Evolutionary conservation across 2,329 filamentous ascomycete species (phyloP), one percentile per base, ranked within the genome.

Genomic region (Aschersonia sp.): DNA sequence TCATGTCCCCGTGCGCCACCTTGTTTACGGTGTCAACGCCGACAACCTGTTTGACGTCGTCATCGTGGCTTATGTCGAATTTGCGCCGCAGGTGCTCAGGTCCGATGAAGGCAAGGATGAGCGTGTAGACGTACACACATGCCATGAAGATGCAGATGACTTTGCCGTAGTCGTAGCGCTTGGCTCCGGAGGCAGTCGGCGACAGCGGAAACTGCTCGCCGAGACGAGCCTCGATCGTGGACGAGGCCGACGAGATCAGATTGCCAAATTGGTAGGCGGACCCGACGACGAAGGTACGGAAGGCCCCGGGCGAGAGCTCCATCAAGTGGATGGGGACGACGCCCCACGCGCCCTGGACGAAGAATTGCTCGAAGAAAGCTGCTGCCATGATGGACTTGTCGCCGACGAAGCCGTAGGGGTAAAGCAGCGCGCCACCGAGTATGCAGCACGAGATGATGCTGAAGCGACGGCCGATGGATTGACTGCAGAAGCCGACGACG

Each of bases 111-210:
- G 81, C 82, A 48, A 87, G 59, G 5, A 78, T 1, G 40, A 81
- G 71, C n/a, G 77, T 69, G 51, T 78, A 81, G 30, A 59, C 73
- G 55, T 76, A 94, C 1, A 94, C 87, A 55, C 83, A 88, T 1
- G 74, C 89, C 84, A 95, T 89, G 65, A 95, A 94, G 58, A 94
- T 92, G 59, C 82, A 87, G 53, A 94, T 91, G 7, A 94, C 87
- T 55, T 82, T 82, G 40, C 86, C 87, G 55, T 94, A 94, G 50
- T 86, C 68, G 61, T 83, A 87, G 3, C 83, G 70, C 44, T 65
- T 62, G 32, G 65, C 61, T 0, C 67, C 72, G 1, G 64, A 60
- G 20, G 71, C 61, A 1, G 73, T 74, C 0, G 76, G 67, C 0
- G 80, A 71, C 3, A 94, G 71, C 0, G 85, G 85, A 61, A 87